phyloP scores from a whole-genome alignment of 228 moss, liverwort and hornwort genomes.

The Sphagnum fallax region DNA sequence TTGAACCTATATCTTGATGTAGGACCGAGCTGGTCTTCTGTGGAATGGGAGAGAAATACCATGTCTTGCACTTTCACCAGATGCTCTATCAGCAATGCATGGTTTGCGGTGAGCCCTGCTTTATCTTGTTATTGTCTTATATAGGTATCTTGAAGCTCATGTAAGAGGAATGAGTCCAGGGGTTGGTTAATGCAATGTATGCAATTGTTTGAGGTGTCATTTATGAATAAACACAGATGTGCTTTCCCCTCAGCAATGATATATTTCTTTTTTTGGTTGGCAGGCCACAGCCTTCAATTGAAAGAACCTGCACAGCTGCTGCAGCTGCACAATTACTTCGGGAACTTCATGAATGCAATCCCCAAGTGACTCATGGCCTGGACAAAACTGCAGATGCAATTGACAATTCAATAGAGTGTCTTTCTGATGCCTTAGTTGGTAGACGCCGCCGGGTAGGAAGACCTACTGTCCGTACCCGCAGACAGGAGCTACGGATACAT shows the following conservation, averaged over 20 bases:
- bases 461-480: conserved; percentile 16
- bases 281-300: conserved; percentile 51
- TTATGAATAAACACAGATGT: too few relatives aligned
- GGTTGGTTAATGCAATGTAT: too few relatives aligned
- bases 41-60: conserved; percentile 66
- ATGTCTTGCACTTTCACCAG: conserved; percentile 55
- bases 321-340: conserved; percentile 64
- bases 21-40: conserved; percentile 57
- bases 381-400: conserved; percentile 41
- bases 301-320: conserved; percentile 78
- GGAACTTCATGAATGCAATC: conserved; percentile 39
- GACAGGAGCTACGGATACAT: conserved; percentile 16
- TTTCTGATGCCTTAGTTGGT: conserved; percentile 61
- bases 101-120: conserved; percentile 38
- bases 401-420: conserved; percentile 42
- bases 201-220: too few relatives aligned
- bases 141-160: too few relatives aligned
- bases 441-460: conserved; percentile 65
- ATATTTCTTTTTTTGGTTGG: conserved; percentile 1
- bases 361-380: conserved; percentile 24
- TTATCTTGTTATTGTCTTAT: too few relatives aligned
- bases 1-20: background rate
- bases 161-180: too few relatives aligned
- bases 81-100: conserved; percentile 79
- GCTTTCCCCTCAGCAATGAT: too few relatives aligned